Conservation (phyloP, 2,329 filamentous ascomycete species). For the Paracamarosporium sp. region DNA sequence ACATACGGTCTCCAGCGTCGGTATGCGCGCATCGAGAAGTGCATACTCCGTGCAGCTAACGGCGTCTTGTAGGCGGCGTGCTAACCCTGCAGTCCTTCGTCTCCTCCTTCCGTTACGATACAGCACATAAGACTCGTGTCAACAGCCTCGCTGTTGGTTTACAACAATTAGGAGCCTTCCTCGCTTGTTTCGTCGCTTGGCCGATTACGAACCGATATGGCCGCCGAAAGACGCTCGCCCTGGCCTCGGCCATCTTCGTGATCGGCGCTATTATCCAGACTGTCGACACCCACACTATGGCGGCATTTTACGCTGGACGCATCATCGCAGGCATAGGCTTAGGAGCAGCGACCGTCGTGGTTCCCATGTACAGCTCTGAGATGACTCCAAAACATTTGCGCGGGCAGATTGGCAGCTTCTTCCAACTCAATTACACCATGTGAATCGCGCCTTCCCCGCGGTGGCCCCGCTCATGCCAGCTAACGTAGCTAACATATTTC, state of each 20-base stretch:
- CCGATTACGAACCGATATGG: constrained; percentile 56
- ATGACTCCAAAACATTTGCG: constrained; percentile 56
- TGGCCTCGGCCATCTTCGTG: constrained; percentile 52
- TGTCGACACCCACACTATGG: constrained; percentile 53
- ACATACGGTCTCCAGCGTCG: constrained; percentile 4
- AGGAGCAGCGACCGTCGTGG: constrained; percentile 50
- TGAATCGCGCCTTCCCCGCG: constrained; percentile 9
- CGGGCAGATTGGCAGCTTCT: constrained; percentile 54
- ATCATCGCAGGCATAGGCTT: constrained; percentile 67
- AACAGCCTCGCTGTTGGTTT: constrained; percentile 59
- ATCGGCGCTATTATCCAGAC: constrained; percentile 55
- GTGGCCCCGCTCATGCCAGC: not conserved
- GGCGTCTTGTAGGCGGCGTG: constrained; percentile 47
- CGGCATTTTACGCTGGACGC: constrained; percentile 55
- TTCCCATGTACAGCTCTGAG: constrained; percentile 56
- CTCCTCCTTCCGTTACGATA: constrained; percentile 52
- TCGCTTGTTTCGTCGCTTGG: constrained; percentile 59
- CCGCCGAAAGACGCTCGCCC: constrained; percentile 53
- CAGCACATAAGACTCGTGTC: constrained; percentile 47
- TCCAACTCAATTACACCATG: constrained; percentile 60
- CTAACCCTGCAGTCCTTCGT: constrained; percentile 54
- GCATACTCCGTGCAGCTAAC: constrained; percentile 3
- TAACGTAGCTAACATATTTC: constrained; percentile 52
- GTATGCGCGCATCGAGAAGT: not conserved
- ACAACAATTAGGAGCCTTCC: constrained; percentile 61